Conservation (phyloP, 192 early-diverging fungal species). For the Rhizophagus clarus region DNA sequence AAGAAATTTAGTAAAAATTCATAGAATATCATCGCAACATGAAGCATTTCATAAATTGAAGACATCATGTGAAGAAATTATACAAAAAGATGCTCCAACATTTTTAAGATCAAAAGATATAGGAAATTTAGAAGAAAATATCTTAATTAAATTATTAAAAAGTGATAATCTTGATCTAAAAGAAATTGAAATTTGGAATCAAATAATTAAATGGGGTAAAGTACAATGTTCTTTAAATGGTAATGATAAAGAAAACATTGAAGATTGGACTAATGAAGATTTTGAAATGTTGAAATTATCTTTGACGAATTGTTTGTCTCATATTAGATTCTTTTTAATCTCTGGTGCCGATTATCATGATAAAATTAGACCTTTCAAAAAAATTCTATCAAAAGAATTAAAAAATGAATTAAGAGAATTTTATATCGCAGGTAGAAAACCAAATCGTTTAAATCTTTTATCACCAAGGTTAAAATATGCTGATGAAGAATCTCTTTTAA, state of each 20-base stretch:
- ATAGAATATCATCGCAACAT: not conserved
- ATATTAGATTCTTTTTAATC: slow-evolving; percentile 26
- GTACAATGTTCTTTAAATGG: not conserved
- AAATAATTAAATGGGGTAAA: slow-evolving; percentile 24
- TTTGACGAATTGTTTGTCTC: not conserved
- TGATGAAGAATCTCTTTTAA: not conserved
- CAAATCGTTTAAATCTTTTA: not conserved
- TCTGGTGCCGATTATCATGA: slow-evolving; percentile 15
- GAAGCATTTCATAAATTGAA: not conserved
- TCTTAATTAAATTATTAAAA: slow-evolving; percentile 1
- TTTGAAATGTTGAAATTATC: not conserved
- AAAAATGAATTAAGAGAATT: slow-evolving; percentile 10
- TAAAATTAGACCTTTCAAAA: slow-evolving; percentile 15
- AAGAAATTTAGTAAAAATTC: not conserved
- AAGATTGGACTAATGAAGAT: not conserved
- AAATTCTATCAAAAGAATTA: slow-evolving; percentile 30
- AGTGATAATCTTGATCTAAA: slow-evolving; percentile 8
- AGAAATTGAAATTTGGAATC: slow-evolving; percentile 28
- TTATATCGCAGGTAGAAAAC: not conserved
- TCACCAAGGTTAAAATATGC: not conserved
- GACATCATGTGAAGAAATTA: not conserved
- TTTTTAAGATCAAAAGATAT: slow-evolving; percentile 14
- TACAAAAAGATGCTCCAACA: not conserved
- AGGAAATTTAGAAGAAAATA: not conserved
- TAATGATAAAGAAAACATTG: not conserved